Evolutionary conservation across 768 basidiomycete species (phyloP).

Genomic region (Boletus pseudo-olivaceus): DNA sequence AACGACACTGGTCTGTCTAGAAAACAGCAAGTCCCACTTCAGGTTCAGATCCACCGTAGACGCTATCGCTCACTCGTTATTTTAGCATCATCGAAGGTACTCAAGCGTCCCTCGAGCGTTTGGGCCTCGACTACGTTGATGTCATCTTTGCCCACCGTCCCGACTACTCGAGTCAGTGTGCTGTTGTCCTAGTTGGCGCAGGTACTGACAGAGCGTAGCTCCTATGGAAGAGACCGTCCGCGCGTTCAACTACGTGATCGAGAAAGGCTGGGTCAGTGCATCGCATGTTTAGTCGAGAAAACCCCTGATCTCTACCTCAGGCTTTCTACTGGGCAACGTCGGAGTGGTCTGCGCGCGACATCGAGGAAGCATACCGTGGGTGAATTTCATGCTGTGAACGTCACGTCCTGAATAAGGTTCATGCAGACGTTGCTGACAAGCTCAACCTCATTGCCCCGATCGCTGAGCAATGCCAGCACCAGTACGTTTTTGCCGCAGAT

Average conservation of each 20-base stretch:
- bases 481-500: conserved; percentile 24
- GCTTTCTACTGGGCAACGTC: conserved; percentile 49
- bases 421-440: conserved; percentile 45
- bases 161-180: conserved; percentile 34
- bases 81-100: conserved; percentile 53
- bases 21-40: conserved; percentile 23
- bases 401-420: background rate
- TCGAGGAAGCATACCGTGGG: conserved; percentile 42
- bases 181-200: background rate
- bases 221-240: conserved; percentile 56
- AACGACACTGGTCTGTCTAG: conserved; percentile 38
- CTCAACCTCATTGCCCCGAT: conserved; percentile 48
- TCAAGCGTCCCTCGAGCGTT: conserved; percentile 45
- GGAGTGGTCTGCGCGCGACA: conserved; percentile 53
- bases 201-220: conserved; percentile 20
- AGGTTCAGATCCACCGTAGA: background rate
- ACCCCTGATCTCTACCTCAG: conserved; percentile 10
- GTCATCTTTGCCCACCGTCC: conserved; percentile 49
- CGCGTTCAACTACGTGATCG: conserved; percentile 54
- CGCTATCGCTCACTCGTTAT: background rate
- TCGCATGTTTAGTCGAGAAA: background rate
- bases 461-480: conserved; percentile 50
- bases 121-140: conserved; percentile 54
- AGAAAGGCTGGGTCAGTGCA: conserved; percentile 40
- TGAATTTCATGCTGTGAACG: background rate